Evolutionary conservation across 2,329 filamentous ascomycete species (phyloP).

Genomic region (Calonectria pseudoturangicola): DNA sequence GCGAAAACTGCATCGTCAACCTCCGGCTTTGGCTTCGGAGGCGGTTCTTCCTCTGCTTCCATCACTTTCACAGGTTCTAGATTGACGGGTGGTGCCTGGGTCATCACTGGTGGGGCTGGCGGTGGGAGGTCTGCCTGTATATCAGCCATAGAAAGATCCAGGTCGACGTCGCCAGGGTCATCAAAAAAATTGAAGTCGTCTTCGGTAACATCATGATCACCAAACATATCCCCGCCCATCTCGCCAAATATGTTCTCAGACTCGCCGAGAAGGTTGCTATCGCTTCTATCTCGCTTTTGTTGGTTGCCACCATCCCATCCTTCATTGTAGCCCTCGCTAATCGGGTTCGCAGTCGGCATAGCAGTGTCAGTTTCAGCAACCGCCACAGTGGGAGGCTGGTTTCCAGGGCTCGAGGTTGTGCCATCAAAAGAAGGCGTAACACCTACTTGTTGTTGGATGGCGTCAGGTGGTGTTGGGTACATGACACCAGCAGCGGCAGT

Average conservation of each 20-base stretch:
- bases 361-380: slow-evolving; percentile 57
- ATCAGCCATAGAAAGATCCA: slow-evolving; percentile 59
- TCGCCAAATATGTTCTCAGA: slow-evolving; percentile 80
- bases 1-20: slow-evolving; percentile 66
- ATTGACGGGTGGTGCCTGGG: slow-evolving; percentile 37
- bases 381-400: slow-evolving; percentile 58
- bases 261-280: slow-evolving; percentile 66
- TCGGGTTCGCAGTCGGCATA: slow-evolving; percentile 47
- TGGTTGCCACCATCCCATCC: slow-evolving; percentile 63
- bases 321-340: slow-evolving; percentile 52
- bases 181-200: slow-evolving; percentile 92
- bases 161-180: slow-evolving; percentile 68
- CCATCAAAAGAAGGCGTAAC: slow-evolving; percentile 75
- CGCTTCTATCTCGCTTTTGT: slow-evolving; percentile 66
- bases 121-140: slow-evolving; percentile 41
- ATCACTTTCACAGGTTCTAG: slow-evolving; percentile 41
- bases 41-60: slow-evolving; percentile 41
- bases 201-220: slow-evolving; percentile 85
- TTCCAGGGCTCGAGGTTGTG: slow-evolving; percentile 73
- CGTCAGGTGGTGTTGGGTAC: slow-evolving; percentile 84
- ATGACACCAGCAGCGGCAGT: slow-evolving; percentile 71
- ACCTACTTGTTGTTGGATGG: slow-evolving; percentile 71
- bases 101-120: slow-evolving; percentile 37
- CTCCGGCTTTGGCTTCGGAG: slow-evolving; percentile 42
- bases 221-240: slow-evolving; percentile 81